Evolutionary conservation across 305 asterid genomes (phyloP).

Genomic region (Coffea humblotiana): DNA sequence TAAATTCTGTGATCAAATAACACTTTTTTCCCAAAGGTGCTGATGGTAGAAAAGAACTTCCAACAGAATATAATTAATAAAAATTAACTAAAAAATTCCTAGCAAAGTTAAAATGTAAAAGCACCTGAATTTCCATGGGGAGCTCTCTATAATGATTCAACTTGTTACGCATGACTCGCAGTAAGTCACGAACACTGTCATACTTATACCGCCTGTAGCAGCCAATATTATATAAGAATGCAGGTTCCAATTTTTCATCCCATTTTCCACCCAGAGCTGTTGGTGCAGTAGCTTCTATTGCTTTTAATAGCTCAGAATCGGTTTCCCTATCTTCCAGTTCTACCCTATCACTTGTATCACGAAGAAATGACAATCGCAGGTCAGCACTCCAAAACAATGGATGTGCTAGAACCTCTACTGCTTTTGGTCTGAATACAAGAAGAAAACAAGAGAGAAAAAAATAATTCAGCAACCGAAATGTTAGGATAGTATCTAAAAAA

Average conservation of each 20-base stretch:
- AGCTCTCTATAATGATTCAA: constrained; percentile 88
- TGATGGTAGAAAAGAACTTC: neutral
- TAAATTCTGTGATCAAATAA: neutral
- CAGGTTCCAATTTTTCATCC: constrained; percentile 79
- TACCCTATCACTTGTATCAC: constrained; percentile 87
- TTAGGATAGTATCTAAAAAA: neutral
- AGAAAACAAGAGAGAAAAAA: neutral
- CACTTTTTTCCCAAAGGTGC: neutral
- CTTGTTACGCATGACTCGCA: constrained; percentile 92
- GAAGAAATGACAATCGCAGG: constrained; percentile 80
- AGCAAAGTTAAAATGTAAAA: neutral
- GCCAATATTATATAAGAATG: constrained; percentile 62
- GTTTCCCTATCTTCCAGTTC: constrained; percentile 79
- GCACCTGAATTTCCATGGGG: constrained; percentile 85
- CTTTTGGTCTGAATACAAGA: constrained; percentile 58
- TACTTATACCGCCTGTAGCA: constrained; percentile 68
- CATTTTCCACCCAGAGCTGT: constrained; percentile 73
- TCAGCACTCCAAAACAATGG: constrained; percentile 94
- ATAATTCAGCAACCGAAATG: neutral
- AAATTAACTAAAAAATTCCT: neutral
- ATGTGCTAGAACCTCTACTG: constrained; percentile 65
- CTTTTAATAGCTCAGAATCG: constrained; percentile 55
- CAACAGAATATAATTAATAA: neutral
- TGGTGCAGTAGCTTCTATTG: constrained; percentile 67
- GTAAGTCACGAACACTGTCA: constrained; percentile 83